Base-by-base conservation (phyloP, 164 flowering plant genomes). In the Pachysandra terminalis region DNA sequence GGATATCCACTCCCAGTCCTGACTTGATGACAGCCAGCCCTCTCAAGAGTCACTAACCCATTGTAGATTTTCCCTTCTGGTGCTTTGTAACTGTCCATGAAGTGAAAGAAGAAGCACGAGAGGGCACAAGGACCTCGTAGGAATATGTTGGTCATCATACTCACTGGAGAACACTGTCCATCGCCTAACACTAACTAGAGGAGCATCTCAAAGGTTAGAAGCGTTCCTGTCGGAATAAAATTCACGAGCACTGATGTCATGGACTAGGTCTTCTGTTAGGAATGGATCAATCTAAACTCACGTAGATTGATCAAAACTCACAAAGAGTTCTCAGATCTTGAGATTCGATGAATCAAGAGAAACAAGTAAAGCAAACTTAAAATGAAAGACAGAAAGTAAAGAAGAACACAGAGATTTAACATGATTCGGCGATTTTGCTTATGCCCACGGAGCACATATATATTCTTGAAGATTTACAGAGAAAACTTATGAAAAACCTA, bases 211-310 rank as follows among this genome's bases (percentile, higher is more conserved):
- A 90, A 95, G 1, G 94, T 88, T 19, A 95, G 84, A 37, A 95
- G 96, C 26, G 99, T 95, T 58, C 98, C 99, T 0, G 99, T 95
- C 3, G 99, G 99, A 49, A 95, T 93, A 77, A 92, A 95, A 77
- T 88, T 90, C 8, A 74, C 94, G 2, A 95, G 91, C 88, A 92
- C 77, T 0, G 98, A 92, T 1, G 99, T 86, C 61, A 90, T 92
- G 15, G 96, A 85, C 41, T 88, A 77, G 25, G 97, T 91, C 64
- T 82, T 90, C 53, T 90, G 88, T 3, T n/a, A n/a, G n/a, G n/a
- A n/a, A n/a, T n/a, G n/a, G n/a, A n/a, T n/a, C n/a, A n/a, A n/a
- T n/a, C n/a, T n/a, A n/a, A n/a, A n/a, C n/a, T n/a, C n/a, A n/a
- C n/a, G n/a, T n/a, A n/a, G n/a, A n/a, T n/a, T n/a, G n/a, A n/a